These are phyloP conservation scores for Trichosporon ovoides DNA, from an alignment of 1,284 basidiomycete species.

Conservation along the genomic window DNA sequence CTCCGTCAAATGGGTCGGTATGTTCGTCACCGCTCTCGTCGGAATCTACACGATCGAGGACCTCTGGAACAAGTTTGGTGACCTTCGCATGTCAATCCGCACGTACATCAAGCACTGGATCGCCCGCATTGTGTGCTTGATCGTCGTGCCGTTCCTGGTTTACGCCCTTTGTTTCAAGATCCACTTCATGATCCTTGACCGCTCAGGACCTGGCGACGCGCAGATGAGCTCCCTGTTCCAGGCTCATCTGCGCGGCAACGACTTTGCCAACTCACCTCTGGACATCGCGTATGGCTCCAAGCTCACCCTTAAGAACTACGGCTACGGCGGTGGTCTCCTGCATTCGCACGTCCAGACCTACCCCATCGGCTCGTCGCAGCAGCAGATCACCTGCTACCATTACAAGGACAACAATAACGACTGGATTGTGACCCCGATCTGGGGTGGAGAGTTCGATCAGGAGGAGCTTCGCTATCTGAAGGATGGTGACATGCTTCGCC, in stretches of 20 bases:
- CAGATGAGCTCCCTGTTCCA: constrained; percentile 99
- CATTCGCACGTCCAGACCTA: constrained; percentile 96
- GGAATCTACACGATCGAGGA: constrained; percentile 96
- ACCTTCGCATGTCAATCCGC: constrained; percentile 77
- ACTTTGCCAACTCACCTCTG: constrained; percentile 80
- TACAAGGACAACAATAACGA: constrained; percentile 99
- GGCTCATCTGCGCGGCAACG: constrained; percentile 90
- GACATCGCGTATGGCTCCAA: constrained; percentile 88
- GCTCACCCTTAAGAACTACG: constrained; percentile 93
- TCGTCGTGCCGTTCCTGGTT: constrained; percentile 80
- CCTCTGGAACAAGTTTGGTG: constrained; percentile 97
- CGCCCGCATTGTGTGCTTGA: constrained; percentile 78
- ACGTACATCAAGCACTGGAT: constrained; percentile 89
- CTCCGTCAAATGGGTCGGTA: constrained; percentile 93
- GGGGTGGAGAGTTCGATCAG: constrained; percentile 53
- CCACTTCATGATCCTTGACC: constrained; percentile 90
- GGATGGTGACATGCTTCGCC: constrained; percentile 72
- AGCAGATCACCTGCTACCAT: constrained; percentile 98
- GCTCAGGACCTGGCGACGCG: constrained; percentile 90
- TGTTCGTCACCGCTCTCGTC: constrained; percentile 90
- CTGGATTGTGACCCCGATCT: constrained; percentile 74
- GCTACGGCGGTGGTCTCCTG: constrained; percentile 90
- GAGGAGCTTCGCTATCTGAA: constrained; percentile 65
- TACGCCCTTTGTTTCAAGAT: constrained; percentile 94
- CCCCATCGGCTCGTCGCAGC: constrained; percentile 86